These are phyloP conservation scores for Aspergillus versicolor DNA, from an alignment of 2,329 filamentous ascomycete genomes.

Conservation along the genomic window DNA sequence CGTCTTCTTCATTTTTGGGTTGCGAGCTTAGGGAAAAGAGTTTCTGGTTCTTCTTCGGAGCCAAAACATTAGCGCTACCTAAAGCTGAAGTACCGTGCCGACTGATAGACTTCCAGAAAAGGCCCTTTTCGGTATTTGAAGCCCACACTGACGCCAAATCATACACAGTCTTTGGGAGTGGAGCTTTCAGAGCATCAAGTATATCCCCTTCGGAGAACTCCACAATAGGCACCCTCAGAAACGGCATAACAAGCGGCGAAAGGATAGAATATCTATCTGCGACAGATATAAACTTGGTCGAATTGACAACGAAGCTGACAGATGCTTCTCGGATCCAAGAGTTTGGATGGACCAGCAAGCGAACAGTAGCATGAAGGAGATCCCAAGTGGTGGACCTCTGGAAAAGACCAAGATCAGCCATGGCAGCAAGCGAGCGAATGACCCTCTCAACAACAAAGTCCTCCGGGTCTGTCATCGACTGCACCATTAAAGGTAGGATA, in stretches of 20 bases:
- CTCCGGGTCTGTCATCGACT: slow-evolving; percentile 87
- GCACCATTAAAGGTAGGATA: slow-evolving; percentile 91
- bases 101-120: slow-evolving; percentile 81
- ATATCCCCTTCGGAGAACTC: slow-evolving; percentile 71
- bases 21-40: slow-evolving; percentile 57
- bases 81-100: slow-evolving; percentile 70
- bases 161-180: slow-evolving; percentile 74
- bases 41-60: slow-evolving; percentile 56
- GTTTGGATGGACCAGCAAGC: slow-evolving; percentile 92
- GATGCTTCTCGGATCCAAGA: slow-evolving; percentile 92
- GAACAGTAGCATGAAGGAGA: slow-evolving; percentile 75
- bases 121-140: slow-evolving; percentile 71
- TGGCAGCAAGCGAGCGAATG: slow-evolving; percentile 79
- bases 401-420: slow-evolving; percentile 84
- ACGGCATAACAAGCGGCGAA: slow-evolving; percentile 75
- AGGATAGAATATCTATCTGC: slow-evolving; percentile 84
- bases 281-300: slow-evolving; percentile 70
- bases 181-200: slow-evolving; percentile 79
- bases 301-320: slow-evolving; percentile 75
- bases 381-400: slow-evolving; percentile 85
- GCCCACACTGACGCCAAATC: slow-evolving; percentile 89
- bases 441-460: slow-evolving; percentile 93
- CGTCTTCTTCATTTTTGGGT: slow-evolving; percentile 84
- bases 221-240: slow-evolving; percentile 71
- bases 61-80: slow-evolving; percentile 57